Conservation (phyloP, 2,329 filamentous ascomycete genomes). For the Talaromyces amestolkiae region DNA sequence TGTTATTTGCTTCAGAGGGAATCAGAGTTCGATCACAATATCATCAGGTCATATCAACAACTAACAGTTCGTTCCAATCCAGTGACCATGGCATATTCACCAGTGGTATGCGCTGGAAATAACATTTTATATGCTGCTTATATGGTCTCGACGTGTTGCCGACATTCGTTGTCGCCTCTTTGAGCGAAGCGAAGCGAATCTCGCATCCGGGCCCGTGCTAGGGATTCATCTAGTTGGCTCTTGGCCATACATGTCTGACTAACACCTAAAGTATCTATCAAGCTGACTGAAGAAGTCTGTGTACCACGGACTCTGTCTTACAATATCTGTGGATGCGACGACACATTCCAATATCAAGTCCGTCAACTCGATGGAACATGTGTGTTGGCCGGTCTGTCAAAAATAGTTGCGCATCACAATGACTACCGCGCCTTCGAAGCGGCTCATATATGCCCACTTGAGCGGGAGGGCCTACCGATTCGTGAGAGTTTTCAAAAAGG, state of each 20-base stretch:
- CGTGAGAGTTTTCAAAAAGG: no score
- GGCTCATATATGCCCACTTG: no score
- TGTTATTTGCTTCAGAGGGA: background rate
- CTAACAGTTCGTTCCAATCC: background rate
- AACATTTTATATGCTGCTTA: background rate
- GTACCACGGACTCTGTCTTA: background rate
- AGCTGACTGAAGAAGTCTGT: background rate
- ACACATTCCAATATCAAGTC: conserved; percentile 16
- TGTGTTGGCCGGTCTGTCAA: background rate
- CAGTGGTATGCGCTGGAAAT: background rate
- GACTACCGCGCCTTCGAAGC: no score
- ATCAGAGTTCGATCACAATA: background rate
- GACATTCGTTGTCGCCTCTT: no score
- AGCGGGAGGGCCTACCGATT: no score
- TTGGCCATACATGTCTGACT: background rate
- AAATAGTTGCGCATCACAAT: background rate
- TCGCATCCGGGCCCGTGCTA: no score
- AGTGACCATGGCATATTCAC: background rate
- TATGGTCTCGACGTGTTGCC: background rate
- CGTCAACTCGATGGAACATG: conserved; percentile 20
- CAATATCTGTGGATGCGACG: background rate
- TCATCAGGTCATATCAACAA: background rate
- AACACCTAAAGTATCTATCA: background rate
- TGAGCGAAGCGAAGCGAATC: no score
- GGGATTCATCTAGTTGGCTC: no score